Evolutionary conservation across 129 eudicot species (phyloP).

Genomic region (Pittosporum tobira): DNA sequence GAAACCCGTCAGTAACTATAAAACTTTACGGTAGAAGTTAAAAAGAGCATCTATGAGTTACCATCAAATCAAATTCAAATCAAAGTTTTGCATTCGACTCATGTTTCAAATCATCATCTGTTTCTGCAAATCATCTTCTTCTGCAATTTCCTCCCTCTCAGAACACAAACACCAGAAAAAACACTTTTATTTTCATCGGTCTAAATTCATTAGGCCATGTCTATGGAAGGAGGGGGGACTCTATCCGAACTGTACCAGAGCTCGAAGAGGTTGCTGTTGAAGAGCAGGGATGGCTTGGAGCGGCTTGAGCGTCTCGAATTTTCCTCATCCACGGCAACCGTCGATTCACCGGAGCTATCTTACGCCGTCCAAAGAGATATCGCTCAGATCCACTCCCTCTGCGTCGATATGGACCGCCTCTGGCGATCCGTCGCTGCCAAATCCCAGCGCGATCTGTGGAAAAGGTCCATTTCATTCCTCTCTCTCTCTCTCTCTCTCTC

Average conservation of each 20-base stretch:
- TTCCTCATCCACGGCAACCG: slow-evolving; percentile 33
- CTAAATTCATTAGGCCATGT: too few relatives aligned
- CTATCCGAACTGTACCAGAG: slow-evolving; percentile 64
- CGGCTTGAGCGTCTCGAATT: slow-evolving; percentile 67
- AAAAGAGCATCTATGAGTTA: too few relatives aligned
- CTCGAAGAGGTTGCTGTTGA: slow-evolving; percentile 52
- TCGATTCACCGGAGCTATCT: slow-evolving; percentile 34
- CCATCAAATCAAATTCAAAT: too few relatives aligned
- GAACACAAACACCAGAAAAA: too few relatives aligned
- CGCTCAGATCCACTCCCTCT: slow-evolving; percentile 55
- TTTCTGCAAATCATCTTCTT: too few relatives aligned
- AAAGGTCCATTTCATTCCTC: slow-evolving; percentile 32
- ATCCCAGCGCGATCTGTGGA: slow-evolving; percentile 89
- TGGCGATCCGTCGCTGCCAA: slow-evolving; percentile 80
- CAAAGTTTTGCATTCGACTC: too few relatives aligned
- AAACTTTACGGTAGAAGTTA: too few relatives aligned
- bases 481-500: slow-evolving; percentile 3
- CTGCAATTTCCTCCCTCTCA: too few relatives aligned
- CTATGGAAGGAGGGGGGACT: slow-evolving; percentile 39
- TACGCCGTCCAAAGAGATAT: slow-evolving; percentile 43
- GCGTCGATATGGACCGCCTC: slow-evolving; percentile 69
- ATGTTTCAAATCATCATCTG: too few relatives aligned
- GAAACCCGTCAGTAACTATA: too few relatives aligned
- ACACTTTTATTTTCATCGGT: too few relatives aligned
- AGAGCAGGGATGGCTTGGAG: slow-evolving; percentile 61